Percentiles rank a stretch among this genome's conserved stretches.
Conservation (phyloP, 139 green algal genomes). For the Coccomyxa sp. region DNA sequence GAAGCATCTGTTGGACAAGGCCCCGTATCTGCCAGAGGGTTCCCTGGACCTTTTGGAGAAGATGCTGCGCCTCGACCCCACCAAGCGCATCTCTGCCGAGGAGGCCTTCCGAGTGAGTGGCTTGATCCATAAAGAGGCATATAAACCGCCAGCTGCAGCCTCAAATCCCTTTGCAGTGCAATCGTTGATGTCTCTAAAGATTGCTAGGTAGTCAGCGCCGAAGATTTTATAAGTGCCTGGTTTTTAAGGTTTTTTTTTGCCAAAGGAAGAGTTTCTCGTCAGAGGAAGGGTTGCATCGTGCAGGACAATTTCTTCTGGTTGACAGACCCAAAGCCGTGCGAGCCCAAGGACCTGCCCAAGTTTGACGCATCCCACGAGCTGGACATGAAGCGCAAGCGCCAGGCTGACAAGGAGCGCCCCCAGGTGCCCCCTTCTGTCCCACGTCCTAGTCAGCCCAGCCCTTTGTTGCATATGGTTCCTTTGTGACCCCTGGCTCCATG, state of each 20-base stretch:
- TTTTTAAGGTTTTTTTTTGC: too few species aligned
- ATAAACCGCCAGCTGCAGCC: background rate
- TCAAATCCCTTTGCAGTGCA: background rate
- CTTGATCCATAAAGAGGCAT: too few species aligned
- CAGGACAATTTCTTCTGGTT: conserved; percentile 20
- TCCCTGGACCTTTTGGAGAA: conserved; percentile 63
- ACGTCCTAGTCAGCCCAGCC: too few species aligned
- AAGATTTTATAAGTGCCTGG: too few species aligned
- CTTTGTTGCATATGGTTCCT: too few species aligned
- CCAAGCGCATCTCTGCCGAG: conserved; percentile 50
- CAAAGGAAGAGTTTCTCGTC: too few species aligned
- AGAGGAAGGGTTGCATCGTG: too few species aligned
- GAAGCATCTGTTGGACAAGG: too few species aligned
- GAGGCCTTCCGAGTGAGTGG: conserved; percentile 33
- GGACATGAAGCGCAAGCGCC: conserved; percentile 30
- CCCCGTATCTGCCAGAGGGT: background rate
- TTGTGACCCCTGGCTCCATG: too few species aligned
- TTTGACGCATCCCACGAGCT: conserved; percentile 27
- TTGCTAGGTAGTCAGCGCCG: too few species aligned
- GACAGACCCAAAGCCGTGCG: background rate
- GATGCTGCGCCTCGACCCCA: conserved; percentile 69
- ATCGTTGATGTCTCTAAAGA: too few species aligned
- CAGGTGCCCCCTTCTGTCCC: background rate
- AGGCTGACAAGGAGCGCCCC: background rate
- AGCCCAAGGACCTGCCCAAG: conserved; percentile 21